Percentiles rank a stretch among this genome's conserved stretches.
phyloP scores from a whole-genome alignment of 129 eudicot genomes.

The Centaurea solstitialis region DNA sequence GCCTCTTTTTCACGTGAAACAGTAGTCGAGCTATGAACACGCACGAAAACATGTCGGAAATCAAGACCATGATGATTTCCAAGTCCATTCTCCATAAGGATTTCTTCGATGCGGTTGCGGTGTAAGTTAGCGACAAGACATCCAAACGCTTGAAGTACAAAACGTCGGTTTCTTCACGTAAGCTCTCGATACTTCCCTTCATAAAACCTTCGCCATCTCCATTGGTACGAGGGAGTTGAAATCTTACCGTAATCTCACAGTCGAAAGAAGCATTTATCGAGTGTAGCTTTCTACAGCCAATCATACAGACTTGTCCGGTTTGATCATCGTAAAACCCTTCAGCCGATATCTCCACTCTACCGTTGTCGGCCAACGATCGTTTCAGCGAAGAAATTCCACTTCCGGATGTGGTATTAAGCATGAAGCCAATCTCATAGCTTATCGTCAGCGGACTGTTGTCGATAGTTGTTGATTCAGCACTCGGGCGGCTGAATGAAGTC shows the following conservation, averaged over 20 bases:
- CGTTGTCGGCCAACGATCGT: conserved; percentile 13
- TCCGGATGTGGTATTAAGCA: background rate
- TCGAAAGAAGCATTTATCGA: conserved; percentile 29
- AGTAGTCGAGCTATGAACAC: conserved; percentile 49
- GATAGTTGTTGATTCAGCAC: background rate
- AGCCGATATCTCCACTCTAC: conserved; percentile 39
- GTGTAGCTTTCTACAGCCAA: conserved; percentile 59
- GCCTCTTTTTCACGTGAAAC: conserved; percentile 48
- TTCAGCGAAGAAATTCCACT: conserved; percentile 25
- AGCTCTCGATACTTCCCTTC: conserved; percentile 69
- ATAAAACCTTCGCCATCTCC: conserved; percentile 21
- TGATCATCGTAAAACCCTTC: conserved; percentile 68
- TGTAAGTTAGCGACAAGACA: conserved; percentile 29
- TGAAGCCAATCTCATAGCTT: conserved; percentile 46
- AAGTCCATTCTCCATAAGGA: conserved; percentile 77
- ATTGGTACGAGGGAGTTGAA: conserved; percentile 44
- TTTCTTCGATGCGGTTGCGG: conserved; percentile 18
- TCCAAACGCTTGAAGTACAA: conserved; percentile 53
- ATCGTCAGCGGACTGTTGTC: conserved; percentile 34
- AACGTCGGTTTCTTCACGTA: conserved; percentile 37
- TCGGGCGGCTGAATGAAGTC: background rate
- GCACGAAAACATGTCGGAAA: conserved; percentile 71
- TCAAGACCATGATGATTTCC: conserved; percentile 71
- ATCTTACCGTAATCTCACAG: conserved; percentile 60
- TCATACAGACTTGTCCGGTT: conserved; percentile 65